Conservation (phyloP, 1,284 basidiomycete genomes). For the Fomitopsis betulina region DNA sequence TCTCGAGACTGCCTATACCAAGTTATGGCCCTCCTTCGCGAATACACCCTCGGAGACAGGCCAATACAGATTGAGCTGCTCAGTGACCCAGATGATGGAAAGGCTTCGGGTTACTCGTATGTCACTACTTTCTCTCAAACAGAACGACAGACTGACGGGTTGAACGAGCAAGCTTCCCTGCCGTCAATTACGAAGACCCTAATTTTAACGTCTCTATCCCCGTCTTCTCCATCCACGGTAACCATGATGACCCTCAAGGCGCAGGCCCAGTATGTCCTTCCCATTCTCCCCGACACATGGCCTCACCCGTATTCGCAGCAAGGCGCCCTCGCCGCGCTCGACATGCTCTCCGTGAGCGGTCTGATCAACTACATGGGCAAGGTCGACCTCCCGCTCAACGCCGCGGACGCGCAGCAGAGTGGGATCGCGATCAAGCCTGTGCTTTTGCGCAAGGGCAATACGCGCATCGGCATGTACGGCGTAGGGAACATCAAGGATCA, state of each 20-base stretch:
- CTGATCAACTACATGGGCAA: slow-evolving; percentile 98
- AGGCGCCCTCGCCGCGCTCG: slow-evolving; percentile 93
- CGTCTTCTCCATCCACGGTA: slow-evolving; percentile 98
- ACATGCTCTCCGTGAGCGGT: slow-evolving; percentile 91
- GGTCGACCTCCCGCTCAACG: slow-evolving; percentile 61
- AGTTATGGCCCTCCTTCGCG: slow-evolving; percentile 84
- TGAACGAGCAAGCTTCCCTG: slow-evolving; percentile 71
- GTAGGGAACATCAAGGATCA: slow-evolving; percentile 97
- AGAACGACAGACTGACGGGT: neutral
- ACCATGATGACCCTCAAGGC: slow-evolving; percentile 99
- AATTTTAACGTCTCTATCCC: slow-evolving; percentile 95
- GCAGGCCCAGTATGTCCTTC: slow-evolving; percentile 70
- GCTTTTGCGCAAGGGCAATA: slow-evolving; percentile 85
- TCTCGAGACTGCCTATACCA: slow-evolving; percentile 87
- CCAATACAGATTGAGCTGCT: slow-evolving; percentile 88
- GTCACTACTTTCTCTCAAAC: slow-evolving; percentile 22
- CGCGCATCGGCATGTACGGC: slow-evolving; percentile 87
- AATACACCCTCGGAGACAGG: slow-evolving; percentile 87
- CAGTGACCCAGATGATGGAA: slow-evolving; percentile 90
- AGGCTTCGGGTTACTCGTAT: slow-evolving; percentile 79
- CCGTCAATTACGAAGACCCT: slow-evolving; percentile 95
- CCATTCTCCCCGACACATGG: neutral
- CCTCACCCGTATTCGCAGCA: slow-evolving; percentile 46
- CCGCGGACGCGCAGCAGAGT: slow-evolving; percentile 59
- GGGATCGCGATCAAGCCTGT: slow-evolving; percentile 91